Evolutionary conservation across 1,284 basidiomycete species (phyloP), one percentile per base, ranked within the genome.

Genomic region (Trichosporon coremiiforme): DNA sequence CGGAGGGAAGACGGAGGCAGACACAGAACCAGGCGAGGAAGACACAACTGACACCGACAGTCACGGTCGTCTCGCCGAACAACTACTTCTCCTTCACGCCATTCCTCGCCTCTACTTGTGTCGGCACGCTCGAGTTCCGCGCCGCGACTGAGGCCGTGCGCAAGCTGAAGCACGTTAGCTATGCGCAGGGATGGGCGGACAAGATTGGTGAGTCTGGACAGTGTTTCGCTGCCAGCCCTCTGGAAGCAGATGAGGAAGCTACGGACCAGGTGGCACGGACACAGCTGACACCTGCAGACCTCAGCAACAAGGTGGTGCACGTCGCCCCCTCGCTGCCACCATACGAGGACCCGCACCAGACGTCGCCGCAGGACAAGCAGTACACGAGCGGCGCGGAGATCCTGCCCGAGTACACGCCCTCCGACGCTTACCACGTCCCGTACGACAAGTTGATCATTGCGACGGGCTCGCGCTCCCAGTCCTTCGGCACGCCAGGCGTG

Each of bases 71-170:
- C 47, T 91, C 91, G 0, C 90, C 92, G 0, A 90, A 86, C 66
- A 89, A 88, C 36, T 90, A 92, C 80, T 93, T 94, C 84, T 91
- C 92, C 76, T 93, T 93, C 78, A 94, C 92, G 0, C 92, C 92
- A 0, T 83, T 94, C 45, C 85, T 93, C 13, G 91, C 91, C 0
- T 86, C 90, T 60, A 90, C 90, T 70, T 88, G 91, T 1, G 91
- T 93, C 33, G 93, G 93, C 6, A 93, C 92, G 1, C 84, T 94
- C 64, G 91, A 94, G 74, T 92, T 91, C 76, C 86, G 92, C 38
- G 89, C 89, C 74, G 90, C 91, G 0, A 86, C 93, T 35, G 93
- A 95, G 81, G 89, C 93, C 0, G 92, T 94, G 60, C 79, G 88
- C 75, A 72, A 77, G 41, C 76, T 74, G 71, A 74, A 71, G 68